phyloP scores from a whole-genome alignment of 1,284 basidiomycete genomes.

The Leccinum fallax region DNA sequence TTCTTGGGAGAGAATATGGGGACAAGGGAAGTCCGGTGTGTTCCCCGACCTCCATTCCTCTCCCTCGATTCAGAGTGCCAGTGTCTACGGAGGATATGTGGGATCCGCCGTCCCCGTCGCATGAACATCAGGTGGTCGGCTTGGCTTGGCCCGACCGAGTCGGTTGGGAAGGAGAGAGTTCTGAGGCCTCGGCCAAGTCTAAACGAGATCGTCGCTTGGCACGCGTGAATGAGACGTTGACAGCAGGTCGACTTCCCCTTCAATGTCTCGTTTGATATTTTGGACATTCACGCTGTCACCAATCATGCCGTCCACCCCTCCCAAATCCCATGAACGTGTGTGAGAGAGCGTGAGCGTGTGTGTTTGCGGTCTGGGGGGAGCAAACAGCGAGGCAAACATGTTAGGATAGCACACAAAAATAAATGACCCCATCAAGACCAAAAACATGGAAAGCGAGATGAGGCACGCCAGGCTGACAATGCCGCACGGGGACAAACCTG shows the following conservation, averaged over 20 bases:
- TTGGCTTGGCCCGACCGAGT: constrained; percentile 4
- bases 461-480: not conserved
- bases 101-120: constrained; percentile 16
- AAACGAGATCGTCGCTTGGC: constrained; percentile 7
- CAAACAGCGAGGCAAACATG: constrained; percentile 12
- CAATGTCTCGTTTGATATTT: not conserved
- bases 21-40: not conserved
- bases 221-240: not conserved
- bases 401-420: not conserved
- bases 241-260: not conserved
- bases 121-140: not conserved
- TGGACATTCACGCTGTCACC: not conserved
- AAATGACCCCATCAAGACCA: not conserved
- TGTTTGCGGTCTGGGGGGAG: constrained; percentile 10
- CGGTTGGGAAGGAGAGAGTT: not conserved
- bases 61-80: not conserved
- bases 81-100: constrained; percentile 17
- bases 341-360: not conserved
- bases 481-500: not conserved
- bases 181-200: not conserved
- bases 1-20: not conserved
- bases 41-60: not conserved
- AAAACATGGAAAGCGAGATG: not conserved
- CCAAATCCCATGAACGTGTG: constrained; percentile 16
- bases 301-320: not conserved